Evolutionary conservation across 495 filamentous ascomycete species (phyloP), one percentile per base, ranked within the genome.

Genomic region (Penicillium waksmanii): DNA sequence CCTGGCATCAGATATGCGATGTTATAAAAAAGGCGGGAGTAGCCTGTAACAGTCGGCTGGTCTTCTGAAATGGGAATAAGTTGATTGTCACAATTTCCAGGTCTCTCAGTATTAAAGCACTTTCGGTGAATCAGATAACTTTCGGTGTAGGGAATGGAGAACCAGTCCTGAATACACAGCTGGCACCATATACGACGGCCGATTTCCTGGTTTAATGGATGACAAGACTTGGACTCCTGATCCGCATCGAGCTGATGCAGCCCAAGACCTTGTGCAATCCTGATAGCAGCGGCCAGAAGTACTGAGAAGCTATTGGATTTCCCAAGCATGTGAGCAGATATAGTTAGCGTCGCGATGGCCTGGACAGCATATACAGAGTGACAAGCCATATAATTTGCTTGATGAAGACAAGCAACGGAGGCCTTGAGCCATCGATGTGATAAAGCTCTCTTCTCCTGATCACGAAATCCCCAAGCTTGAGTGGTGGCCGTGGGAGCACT

Each of bases 101-200:
- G 77, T 21, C 50, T 68, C 12, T 58, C 51, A 0, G 74, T 70
- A 11, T 60, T 70, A 35, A 72, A 76, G 15, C 71, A 66, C 18
- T 60, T 46, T 5, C 58, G 66, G 18, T 75, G 69, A 25, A 80
- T 65, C 19, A 71, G 63, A 52, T 80, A 79, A 50, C 69, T 71
- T 51, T 78, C 75, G 2, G 70, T 68, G 31, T 75, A 79, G 5
- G 76, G 73, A n/a, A 77, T 73, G 9, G 72, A 77, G 38, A 80
- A 76, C 76, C 74, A 80, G 53, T 80, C 77, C 43, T 79, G 77
- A 35, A 70, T 73, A 44, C 65, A 70, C 5, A 80, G 64, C 48
- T 77, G 69, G 36, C 60, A 70, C 77, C 76, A 80, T 1, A 74
- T 50, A 2, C 76, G 63, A 25, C 74, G 67, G 17, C 75, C 73